Base-by-base conservation (phyloP, 2,329 filamentous ascomycete genomes). In the Sclerotinia glacialis region DNA sequence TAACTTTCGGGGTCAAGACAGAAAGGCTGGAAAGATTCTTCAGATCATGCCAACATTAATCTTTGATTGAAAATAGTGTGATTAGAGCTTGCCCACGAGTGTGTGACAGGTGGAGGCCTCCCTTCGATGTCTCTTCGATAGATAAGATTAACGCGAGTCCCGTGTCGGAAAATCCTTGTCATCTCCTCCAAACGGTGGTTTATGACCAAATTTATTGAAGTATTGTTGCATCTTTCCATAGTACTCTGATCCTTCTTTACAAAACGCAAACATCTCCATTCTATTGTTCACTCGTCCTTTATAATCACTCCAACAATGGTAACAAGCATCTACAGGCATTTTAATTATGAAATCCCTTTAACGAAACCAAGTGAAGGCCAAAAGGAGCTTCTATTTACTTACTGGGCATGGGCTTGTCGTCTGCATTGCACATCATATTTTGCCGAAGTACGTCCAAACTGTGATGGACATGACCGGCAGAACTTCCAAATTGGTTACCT, bases 351-450 rank as follows among this genome's bases (percentile, higher is more conserved):
- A 40, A 40, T 40, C 4, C 2, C 14, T 14, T 26, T 7, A 18
- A 16, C 7, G 5, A 52, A 8, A 18, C 23, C 5, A 18, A n/a
- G n/a, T 52, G 5, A 16, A 8, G 26, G 23, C 9, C 3, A 3
- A 52, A 28, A 28, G 23, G 4, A 52, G 16, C 2, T 21, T 28
- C 14, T 28, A 8, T 18, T 52, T 26, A 52, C 49, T 52, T 16
- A 52, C 49, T 60, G 42, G 53, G 34, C 54, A 59, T 59, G 12
- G 64, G 55, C 4, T 46, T 60, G 16, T 66, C 64, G 46, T 67
- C 65, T 8, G 66, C 61, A 34, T 28, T 59, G 62, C 66, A 67
- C 54, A 67, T 64, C 11, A 67, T 40, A 42, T 64, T 54, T 56
- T 64, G 61, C 21, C 66, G 66, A 14, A 67, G 31, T 23, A 42